These are phyloP conservation scores for Nectriaceae sp. DNA, from an alignment of 2,329 filamentous ascomycete genomes.

Conservation along the genomic window DNA sequence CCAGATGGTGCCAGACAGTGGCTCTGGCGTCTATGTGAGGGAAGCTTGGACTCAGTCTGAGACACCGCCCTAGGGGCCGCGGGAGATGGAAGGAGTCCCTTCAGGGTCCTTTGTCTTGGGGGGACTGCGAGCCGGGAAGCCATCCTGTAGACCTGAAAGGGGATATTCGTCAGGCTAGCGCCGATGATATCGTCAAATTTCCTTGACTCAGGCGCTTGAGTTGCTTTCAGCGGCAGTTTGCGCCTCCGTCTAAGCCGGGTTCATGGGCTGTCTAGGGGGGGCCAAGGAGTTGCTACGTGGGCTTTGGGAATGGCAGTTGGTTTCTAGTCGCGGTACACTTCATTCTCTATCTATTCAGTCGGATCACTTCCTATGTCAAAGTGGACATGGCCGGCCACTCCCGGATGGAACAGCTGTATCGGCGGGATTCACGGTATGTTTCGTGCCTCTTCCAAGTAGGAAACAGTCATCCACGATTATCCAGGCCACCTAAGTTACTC, in stretches of 20 bases:
- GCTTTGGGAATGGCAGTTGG: too few species aligned
- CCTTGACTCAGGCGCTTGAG: too few species aligned
- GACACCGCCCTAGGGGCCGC: slow-evolving; percentile 14
- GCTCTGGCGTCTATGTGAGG: not conserved
- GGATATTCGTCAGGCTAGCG: too few species aligned
- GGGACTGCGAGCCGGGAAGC: not conserved
- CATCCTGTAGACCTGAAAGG: too few species aligned
- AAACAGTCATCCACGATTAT: not conserved
- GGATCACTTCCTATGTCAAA: not conserved
- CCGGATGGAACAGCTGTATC: not conserved
- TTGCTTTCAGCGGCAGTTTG: too few species aligned
- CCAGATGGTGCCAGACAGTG: not conserved
- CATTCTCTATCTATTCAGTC: not conserved
- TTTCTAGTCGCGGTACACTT: not conserved
- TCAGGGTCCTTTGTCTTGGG: not conserved
- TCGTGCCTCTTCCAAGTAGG: not conserved
- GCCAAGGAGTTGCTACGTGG: too few species aligned
- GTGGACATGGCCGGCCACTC: not conserved
- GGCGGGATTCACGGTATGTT: too few species aligned
- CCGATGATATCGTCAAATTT: too few species aligned
- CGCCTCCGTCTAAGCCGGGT: too few species aligned
- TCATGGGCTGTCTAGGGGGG: too few species aligned
- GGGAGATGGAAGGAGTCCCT: slow-evolving; percentile 28
- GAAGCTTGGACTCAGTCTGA: slow-evolving; percentile 11
- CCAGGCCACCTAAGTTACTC: too few species aligned